Base-by-base conservation (phyloP, 192 early-diverging fungal genomes). In the Coemansia javaensis region DNA sequence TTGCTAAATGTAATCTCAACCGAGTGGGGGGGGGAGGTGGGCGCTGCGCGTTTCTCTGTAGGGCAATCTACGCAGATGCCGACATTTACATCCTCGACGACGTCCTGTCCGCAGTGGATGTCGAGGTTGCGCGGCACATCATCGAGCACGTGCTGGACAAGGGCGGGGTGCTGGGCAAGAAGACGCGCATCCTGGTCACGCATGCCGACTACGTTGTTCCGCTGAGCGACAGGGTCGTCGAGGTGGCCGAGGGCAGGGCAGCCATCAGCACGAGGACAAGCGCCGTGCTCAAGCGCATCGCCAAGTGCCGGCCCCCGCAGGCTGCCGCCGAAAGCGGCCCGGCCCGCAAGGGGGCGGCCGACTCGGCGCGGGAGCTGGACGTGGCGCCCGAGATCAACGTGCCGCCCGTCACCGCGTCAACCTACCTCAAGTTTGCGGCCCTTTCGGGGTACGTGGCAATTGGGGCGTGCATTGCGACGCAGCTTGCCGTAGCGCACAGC, bases 61-160 rank as follows among this genome's bases (percentile, higher is more conserved):
- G 88, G 42, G 82, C 84, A 0, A 61, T 82, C 1, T 85, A 85
- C 51, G 40, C 66, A 1, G 56, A 80, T 7, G 79, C 81, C 9
- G 79, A 81, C 27, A 74, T 85, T 11, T 55, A 46, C 36, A 14
- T 67, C 12, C 15, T 67, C 14, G 64, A 67, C 15, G 56, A 67
- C 21, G 35, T 67, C 5, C 43, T 67, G 13, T 54, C 56, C 5
- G 64, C 56, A 7, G 64, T 67, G 27, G 64, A 67, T 44, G 46
- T 42, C 2, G 44, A 54, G 2, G 64, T 67, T 6, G 64, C 53
- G 8, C 15, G 56, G 22, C 47, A 67, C 8, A 31, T 67, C 7
- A 39, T 67, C 38, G 56, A 67, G 32, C 25, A 53, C 31, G 46
- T 67, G 15, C 51, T 71, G 23, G 48, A 38, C 15, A 30, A 32